Conservation (phyloP, 768 basidiomycete species). For the Rossbeevera mucosa region DNA sequence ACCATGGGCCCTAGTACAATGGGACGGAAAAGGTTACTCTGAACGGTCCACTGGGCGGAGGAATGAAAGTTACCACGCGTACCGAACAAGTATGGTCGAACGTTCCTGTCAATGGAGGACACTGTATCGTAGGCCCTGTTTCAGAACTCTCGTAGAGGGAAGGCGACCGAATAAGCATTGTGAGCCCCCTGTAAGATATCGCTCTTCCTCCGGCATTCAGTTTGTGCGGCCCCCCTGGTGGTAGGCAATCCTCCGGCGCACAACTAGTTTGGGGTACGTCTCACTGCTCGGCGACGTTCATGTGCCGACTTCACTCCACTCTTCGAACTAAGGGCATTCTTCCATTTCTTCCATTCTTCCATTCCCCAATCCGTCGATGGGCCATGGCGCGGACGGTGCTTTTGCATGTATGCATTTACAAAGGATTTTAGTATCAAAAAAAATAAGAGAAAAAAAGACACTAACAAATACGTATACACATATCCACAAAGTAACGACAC, state of each 20-base stretch:
- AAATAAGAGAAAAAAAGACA: not conserved
- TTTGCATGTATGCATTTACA: not conserved
- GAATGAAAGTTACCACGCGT: no score
- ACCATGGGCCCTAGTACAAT: not conserved
- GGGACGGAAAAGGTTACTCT: not conserved
- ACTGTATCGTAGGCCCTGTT: slow-evolving; percentile 8
- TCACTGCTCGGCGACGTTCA: not conserved
- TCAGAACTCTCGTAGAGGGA: slow-evolving; percentile 1
- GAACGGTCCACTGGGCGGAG: not conserved
- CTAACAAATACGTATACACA: not conserved
- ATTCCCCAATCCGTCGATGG: slow-evolving; percentile 5
- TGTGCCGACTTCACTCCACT: slow-evolving; percentile 1
- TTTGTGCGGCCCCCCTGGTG: not conserved
- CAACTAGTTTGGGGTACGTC: not conserved
- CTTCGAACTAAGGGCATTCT: not conserved
- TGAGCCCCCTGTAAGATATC: not conserved
- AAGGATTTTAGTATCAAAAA: not conserved
- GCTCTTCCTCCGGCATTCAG: not conserved
- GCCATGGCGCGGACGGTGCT: slow-evolving; percentile 2
- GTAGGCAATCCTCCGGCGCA: not conserved
- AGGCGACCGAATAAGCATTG: not conserved
- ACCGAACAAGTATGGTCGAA: not conserved
- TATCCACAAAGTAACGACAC: not conserved
- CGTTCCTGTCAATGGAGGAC: not conserved
- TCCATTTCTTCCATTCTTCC: not conserved